Base-by-base conservation (phyloP, 371 early-diverging fungal genomes). In the Mortierella sp. region DNA sequence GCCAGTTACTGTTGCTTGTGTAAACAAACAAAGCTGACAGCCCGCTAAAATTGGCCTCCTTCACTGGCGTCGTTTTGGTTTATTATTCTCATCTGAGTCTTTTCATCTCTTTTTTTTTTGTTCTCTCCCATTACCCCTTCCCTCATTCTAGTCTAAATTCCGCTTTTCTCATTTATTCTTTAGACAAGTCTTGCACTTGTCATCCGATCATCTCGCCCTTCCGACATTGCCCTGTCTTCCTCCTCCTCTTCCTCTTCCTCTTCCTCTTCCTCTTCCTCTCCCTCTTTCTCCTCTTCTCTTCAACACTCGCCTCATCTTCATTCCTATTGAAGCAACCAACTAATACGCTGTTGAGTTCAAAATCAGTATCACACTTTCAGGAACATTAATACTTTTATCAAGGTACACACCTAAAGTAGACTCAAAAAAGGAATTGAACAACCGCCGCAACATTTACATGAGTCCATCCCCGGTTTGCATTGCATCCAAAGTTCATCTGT, bases 41-140 rank as follows among this genome's bases (percentile, higher is more conserved):
- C 26, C 32, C 28, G 10, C 30, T 28, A 57, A 28, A 28, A 28
- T 57, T 57, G 58, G 58, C n/a, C 28, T 22, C 10, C 32, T 28
- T 11, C 28, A 57, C 26, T 57, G 26, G 58, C 32, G 5, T 57
- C n/a, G 61, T 60, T 60, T 35, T 43, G 45, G 35, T 14, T 37
- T 32, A 22, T 60, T 32, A 37, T 60, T 20, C 22, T 60, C 11
- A n/a, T 39, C 20, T 35, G 16, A 18, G n/a, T 20, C 11, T 32
- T 26, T 35, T 32, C 55, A 54, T 24, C 32, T 35, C 32, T 58
- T 35, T 32, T 32, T 58, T 5, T 2, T 11, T 58, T 32, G 2
- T 30, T 35, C 26, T 58, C n/a, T n/a, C 32, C 32, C 59, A 60
- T 60, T n/a, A 32, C 39, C 70, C 35, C 35, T 35, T 35, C 35